Base-by-base conservation (phyloP, 176 grass and related monocot genomes). In the Lolium perenne region DNA sequence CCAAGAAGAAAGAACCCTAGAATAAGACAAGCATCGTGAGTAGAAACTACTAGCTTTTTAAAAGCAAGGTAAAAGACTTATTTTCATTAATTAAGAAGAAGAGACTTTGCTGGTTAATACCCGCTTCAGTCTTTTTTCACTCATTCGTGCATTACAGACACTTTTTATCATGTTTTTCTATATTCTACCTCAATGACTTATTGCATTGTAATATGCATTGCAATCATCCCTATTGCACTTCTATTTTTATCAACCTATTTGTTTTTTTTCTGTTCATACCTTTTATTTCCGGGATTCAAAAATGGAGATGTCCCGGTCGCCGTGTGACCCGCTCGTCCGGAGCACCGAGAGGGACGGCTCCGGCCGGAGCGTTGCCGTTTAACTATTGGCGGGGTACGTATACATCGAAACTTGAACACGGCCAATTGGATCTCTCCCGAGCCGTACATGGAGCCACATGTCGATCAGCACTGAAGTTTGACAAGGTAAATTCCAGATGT, bases 361-460 rank as follows among this genome's bases (percentile, higher is more conserved):
- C 80, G 48, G 73, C 83, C 71, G 83, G 83, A 86, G 88, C 71
- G 38, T 82, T 78, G 79, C 83, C 72, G 53, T 77, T 82, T 82
- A 60, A 71, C 78, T 53, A 77, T 43, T 90, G 88, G 88, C 74
- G 69, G 79, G 35, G 7, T 53, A 82, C 80, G 56, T 79, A 56
- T 79, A 56, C 17, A 9, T 58, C 49, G 38, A 51, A 76, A 48
- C 8, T 32, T 76, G 49, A 53, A 58, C 49, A 21, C 71, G 38
- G 38, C 49, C 21, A 40, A 40, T 38, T 38, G 65, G 55, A 48
- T 23, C 83, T 61, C 71, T n/a, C n/a, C 53, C 59, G 75, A 25
- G 49, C 83, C 73, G 71, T 86, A 64, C 79, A 83, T 78, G 55
- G 65, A 87, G 74, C 89, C 89, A 90, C 84, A 83, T 83, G 89